Evolutionary conservation across 1,284 basidiomycete species (phyloP).

Genomic region (Ustilago hordei): DNA sequence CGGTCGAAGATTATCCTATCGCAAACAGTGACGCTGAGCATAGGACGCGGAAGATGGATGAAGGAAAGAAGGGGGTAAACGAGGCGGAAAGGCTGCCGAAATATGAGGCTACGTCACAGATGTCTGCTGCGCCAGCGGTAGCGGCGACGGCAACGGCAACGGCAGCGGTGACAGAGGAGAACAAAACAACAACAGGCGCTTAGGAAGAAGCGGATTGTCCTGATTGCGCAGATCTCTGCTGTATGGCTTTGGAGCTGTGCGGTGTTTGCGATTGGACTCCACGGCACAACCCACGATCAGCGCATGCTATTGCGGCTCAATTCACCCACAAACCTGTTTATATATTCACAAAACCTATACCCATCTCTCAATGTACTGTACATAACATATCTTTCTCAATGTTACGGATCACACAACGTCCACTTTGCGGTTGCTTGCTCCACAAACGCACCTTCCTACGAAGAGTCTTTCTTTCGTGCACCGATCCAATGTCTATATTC

Average conservation of each 20-base stretch:
- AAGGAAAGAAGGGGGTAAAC: background rate
- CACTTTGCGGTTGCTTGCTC: too few relatives aligned
- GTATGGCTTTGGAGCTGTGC: background rate
- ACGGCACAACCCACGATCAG: background rate
- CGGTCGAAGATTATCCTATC: conserved; percentile 50
- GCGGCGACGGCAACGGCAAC: background rate
- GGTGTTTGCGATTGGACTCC: background rate
- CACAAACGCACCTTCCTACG: too few relatives aligned
- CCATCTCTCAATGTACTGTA: background rate
- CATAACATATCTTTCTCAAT: background rate
- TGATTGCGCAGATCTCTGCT: background rate
- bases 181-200: background rate
- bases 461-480: too few relatives aligned
- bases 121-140: conserved; percentile 15
- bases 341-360: conserved; percentile 2
- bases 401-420: background rate
- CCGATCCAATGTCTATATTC: too few relatives aligned
- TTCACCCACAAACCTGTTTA: background rate
- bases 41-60: conserved; percentile 16
- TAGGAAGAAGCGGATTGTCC: background rate
- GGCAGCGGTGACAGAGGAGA: background rate
- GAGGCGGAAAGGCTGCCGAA: conserved; percentile 16
- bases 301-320: background rate
- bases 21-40: conserved; percentile 21
- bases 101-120: conserved; percentile 36